phyloP scores from a whole-genome alignment of 139 green algal species.

The Chlamydomonas incerta region DNA sequence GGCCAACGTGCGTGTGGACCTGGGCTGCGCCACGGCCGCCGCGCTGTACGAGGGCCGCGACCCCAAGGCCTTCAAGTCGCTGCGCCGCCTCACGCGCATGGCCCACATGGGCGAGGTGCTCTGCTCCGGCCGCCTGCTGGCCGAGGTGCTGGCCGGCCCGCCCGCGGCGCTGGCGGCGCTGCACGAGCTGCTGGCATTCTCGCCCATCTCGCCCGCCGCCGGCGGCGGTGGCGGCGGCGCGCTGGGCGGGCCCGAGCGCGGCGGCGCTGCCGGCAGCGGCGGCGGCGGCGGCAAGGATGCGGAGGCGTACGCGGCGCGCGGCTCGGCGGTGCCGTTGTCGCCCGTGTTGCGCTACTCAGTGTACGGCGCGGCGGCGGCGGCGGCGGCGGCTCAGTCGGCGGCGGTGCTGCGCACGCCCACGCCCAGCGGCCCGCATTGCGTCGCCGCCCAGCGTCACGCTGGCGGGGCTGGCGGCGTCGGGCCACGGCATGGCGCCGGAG shows the following conservation, averaged over 20 bases:
- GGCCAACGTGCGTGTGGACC: slow-evolving; percentile 10
- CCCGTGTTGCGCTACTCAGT: neutral
- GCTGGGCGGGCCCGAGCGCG: neutral
- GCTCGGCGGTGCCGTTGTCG: neutral
- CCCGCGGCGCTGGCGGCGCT: slow-evolving; percentile 24
- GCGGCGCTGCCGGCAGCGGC: too few relatives aligned
- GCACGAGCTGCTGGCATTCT: slow-evolving; percentile 31
- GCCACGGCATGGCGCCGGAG: too few relatives aligned
- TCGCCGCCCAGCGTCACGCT: too few relatives aligned
- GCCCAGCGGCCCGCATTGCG: too few relatives aligned
- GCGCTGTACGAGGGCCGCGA: slow-evolving; percentile 30
- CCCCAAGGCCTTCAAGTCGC: slow-evolving; percentile 35
- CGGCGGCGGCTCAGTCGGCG: too few relatives aligned
- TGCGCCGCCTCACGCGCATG: slow-evolving; percentile 9
- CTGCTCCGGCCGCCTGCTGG: slow-evolving; percentile 19
- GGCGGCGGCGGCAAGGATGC: too few relatives aligned
- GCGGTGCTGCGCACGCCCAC: too few relatives aligned
- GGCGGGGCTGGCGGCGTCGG: too few relatives aligned
- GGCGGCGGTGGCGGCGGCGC: neutral
- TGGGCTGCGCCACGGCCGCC: slow-evolving; percentile 26
- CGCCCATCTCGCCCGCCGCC: neutral
- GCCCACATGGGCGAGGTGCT: slow-evolving; percentile 33
- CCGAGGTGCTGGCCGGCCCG: slow-evolving; percentile 30
- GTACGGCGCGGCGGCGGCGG: too few relatives aligned
- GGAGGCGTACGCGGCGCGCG: too few relatives aligned